Base-by-base conservation (phyloP, 805 yeast species). In the Jamesozyma hellenica region DNA sequence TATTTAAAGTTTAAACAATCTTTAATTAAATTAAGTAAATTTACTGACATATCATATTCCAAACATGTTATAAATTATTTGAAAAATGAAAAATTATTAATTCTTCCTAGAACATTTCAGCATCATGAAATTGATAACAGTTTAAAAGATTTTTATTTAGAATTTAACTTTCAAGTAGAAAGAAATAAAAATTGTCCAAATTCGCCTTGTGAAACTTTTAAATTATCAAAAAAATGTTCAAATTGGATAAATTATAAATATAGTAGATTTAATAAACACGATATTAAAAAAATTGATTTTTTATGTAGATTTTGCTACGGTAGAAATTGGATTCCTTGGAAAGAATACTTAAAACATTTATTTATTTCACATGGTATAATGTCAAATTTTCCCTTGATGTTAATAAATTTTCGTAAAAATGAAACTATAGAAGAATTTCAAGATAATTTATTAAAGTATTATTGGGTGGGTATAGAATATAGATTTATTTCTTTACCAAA, bases 301-400 rank as follows among this genome's bases (percentile, higher is more conserved):
- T 19, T 52, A 38, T 51, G 55, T 27, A 33, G 55, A 28, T 43
- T 45, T 26, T 52, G 57, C 34, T 44, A 47, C 28, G 55, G 54
- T 5, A 41, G 41, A 11, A 51, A 51, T 34, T 52, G 57, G 57
- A 35, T 52, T 2, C 16, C 28, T 8, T 35, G 35, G 13, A 15
- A 21, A 4, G 18, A 21, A 14, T 48, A 41, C 16, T 48, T 51
- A 31, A 38, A 42, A 34, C 57, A 52, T 39, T 31, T 52, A 18
- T 48, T 51, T 31, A 38, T 38, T 8, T 52, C 52, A 2, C 57
- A 52, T 35, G 57, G 57, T 1, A 47, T 52, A 9, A 36, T 46
- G 32, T 45, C 53, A 29, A 10, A 17, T 17, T 27, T 29, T 14
- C 14, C 11, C 4, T 15, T 18, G 14, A 29, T 14, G 6, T 4